Evolutionary conservation across 2,329 filamentous ascomycete species (phyloP), one percentile per base, ranked within the genome.

Genomic region (Colletotrichum sp.): DNA sequence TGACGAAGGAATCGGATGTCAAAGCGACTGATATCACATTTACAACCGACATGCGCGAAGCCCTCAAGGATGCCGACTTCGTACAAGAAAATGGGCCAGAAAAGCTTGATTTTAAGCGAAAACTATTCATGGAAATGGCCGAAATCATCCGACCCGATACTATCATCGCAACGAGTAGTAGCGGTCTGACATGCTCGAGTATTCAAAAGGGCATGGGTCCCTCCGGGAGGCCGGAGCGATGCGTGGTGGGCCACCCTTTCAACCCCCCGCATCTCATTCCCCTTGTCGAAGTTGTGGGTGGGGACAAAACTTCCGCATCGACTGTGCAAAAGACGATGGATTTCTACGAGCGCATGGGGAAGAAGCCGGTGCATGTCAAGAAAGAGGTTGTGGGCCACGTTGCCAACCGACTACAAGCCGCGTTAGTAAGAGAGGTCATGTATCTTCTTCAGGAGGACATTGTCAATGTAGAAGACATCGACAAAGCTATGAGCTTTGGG

Each of bases 241-340:
- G 86, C 39, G 78, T 87, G 1, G 83, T 88, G 30, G 86, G 86
- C 6, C 87, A 88, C 77, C 87, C 87, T 0, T 88, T 88, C 81
- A 88, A 89, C 76, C 87, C 87, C 10, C 87, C 87, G 7, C 87
- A 88, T 76, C 80, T 89, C 21, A 86, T 88, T 24, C 87, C 86
- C 1, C 81, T 88, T 16, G 86, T 88, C 24, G 87, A 89, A 78
- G 84, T 88, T 1, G 86, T 88, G 3, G 84, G 83, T 10, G 83
- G 84, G 4, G 64, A 76, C 2, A 77, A 79, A 55, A 87, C 86
- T 0, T 72, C 79, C 7, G 18, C 72, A 1, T 70, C 69, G 1
- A 77, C 79, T 7, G 78, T 84, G 21, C 60, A 77, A 5, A 72
- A 73, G 10, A 81, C 85, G 2, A 82, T 85, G 77, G 78, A 61